Percentiles rank a stretch among this genome's conserved stretches.
phyloP scores from a whole-genome alignment of 2,329 filamentous ascomycete genomes.

The Lithohypha guttulata region DNA sequence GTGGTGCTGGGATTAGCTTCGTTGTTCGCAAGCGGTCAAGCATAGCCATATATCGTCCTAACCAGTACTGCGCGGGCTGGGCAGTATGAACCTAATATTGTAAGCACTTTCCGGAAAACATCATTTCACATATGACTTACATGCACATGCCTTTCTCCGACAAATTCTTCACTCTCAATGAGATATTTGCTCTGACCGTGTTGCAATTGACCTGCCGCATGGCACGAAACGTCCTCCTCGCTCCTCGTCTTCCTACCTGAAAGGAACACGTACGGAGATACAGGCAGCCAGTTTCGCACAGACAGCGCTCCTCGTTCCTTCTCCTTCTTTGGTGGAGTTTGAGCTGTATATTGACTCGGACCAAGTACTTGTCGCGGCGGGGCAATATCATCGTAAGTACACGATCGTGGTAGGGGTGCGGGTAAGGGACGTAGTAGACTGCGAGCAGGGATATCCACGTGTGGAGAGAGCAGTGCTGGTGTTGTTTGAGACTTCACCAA shows the following conservation, averaged over 20 bases:
- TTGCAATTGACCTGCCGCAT: no score
- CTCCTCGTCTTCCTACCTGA: background rate
- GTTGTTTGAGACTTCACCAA: conserved; percentile 1
- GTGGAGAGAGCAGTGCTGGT: background rate
- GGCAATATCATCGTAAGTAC: background rate
- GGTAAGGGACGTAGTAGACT: background rate
- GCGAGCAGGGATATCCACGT: background rate
- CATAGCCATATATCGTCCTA: conserved; percentile 16
- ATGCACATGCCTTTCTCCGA: background rate
- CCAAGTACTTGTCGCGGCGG: background rate
- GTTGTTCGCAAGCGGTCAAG: conserved; percentile 13
- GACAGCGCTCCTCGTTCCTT: background rate
- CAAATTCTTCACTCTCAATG: no score
- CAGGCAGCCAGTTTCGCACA: background rate
- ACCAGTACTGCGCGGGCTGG: conserved; percentile 15
- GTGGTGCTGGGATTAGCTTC: conserved; percentile 3
- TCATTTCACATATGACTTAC: background rate
- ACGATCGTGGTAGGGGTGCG: background rate
- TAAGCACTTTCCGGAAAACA: background rate
- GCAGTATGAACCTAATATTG: conserved; percentile 13
- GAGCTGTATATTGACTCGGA: no score
- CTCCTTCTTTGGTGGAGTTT: background rate
- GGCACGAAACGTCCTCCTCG: no score
- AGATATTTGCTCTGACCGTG: no score
- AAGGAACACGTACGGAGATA: background rate